Evolutionary conservation across 1,284 basidiomycete genomes (phyloP), one percentile per base, ranked within the genome.

Genomic region (Ceratobasidium sp.): DNA sequence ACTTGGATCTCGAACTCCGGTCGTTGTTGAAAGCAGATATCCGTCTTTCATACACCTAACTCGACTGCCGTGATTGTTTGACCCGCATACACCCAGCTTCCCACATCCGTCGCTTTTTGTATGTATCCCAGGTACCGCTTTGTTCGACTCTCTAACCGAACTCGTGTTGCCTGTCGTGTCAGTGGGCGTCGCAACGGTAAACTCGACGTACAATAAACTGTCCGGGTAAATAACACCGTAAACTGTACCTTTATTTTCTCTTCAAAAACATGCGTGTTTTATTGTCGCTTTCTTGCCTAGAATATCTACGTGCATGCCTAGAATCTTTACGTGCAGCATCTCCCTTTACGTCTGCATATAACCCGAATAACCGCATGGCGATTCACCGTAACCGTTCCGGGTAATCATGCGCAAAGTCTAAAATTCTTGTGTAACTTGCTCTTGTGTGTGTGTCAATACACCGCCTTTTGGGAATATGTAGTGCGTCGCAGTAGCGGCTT

Each of bases 321-420:
- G n/a, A n/a, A n/a, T n/a, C n/a, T n/a, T n/a, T n/a, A n/a, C n/a
- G n/a, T n/a, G n/a, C n/a, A n/a, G n/a, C n/a, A n/a, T n/a, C n/a
- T 40, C n/a, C 2, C 5, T 44, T 44, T 42, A 10, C 40, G 44
- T 64, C 17, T 44, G 20, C 20, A 42, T n/a, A 64, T 23, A n/a
- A 42, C 42, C 61, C 61, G 61, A 64, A 42, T 44, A 64, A 42
- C n/a, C 61, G 40, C 40, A 40, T 64, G 61, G 61, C 42, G 40
- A 64, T 17, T 64, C 2, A 33, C 33, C 4, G 33, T 33, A 33
- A 4, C 33, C 33, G 33, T 44, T 64, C 15, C 17, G 38, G 61
- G 42, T n/a, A 64, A 64, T 64, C 38, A 17, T 64, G 42, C 38
- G n/a, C n/a, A 64, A 44, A 64, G 38, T 46, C 61, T 64, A 64